Evolutionary conservation across 1,284 basidiomycete genomes (phyloP).

Genomic region (Mycosarcoma mackinlayi): DNA sequence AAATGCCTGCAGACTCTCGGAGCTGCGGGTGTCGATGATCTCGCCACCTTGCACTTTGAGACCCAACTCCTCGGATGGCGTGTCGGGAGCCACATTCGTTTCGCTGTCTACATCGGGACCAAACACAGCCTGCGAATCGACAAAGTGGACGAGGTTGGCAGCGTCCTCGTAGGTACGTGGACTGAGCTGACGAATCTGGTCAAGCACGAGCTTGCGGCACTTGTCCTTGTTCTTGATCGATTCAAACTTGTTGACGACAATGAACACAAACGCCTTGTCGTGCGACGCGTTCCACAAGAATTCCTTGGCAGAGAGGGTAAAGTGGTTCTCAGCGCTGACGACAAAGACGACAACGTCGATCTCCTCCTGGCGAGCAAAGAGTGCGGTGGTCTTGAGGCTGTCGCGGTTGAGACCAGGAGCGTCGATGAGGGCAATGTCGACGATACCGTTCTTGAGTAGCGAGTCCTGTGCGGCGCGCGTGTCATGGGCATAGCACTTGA

Average conservation of each 20-base stretch:
- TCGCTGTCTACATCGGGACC: conserved; percentile 49
- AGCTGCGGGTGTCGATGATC: conserved; percentile 16
- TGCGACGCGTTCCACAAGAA: conserved; percentile 93
- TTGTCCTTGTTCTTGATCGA: conserved; percentile 95
- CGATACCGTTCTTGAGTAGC: conserved; percentile 84
- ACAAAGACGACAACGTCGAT: conserved; percentile 99
- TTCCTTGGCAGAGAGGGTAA: conserved; percentile 94
- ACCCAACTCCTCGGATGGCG: conserved; percentile 41
- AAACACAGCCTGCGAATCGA: conserved; percentile 77
- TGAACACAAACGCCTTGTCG: conserved; percentile 97
- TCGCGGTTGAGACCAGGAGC: conserved; percentile 97
- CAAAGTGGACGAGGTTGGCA: conserved; percentile 95
- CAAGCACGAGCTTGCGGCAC: conserved; percentile 87
- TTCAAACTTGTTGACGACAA: conserved; percentile 98
- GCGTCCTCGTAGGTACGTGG: conserved; percentile 91
- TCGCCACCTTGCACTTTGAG: conserved; percentile 37
- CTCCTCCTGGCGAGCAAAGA: conserved; percentile 96
- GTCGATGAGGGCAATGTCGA: conserved; percentile 98
- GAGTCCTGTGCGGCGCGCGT: conserved; percentile 54
- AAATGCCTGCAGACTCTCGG: conserved; percentile 72
- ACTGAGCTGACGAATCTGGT: conserved; percentile 92
- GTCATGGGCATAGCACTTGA: conserved; percentile 69
- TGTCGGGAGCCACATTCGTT: conserved; percentile 40
- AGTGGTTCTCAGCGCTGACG: conserved; percentile 97
- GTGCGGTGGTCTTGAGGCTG: conserved; percentile 91